Conservation (phyloP, 306 rosid species). For the Cucurbita ficifolia region DNA sequence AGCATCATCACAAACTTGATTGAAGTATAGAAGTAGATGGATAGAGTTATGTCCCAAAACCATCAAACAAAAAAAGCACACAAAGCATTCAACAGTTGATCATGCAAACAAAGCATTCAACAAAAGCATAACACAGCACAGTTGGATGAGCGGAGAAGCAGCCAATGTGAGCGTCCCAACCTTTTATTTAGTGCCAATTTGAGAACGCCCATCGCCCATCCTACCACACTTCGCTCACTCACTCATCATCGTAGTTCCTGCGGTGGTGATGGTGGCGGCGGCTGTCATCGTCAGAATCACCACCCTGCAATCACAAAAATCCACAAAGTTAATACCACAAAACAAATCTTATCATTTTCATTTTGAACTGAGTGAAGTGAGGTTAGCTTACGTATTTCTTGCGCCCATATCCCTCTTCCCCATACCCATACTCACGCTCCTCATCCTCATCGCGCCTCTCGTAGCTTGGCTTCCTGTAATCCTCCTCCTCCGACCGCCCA, state of each 20-base stretch:
- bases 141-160: background rate
- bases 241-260: constrained; percentile 61
- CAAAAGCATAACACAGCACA: background rate
- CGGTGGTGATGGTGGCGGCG: constrained; percentile 29
- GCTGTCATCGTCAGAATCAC: constrained; percentile 30
- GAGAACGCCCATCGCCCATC: background rate
- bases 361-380: background rate
- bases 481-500: constrained; percentile 30
- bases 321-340: background rate
- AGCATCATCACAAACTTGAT: background rate
- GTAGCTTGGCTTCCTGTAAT: constrained; percentile 22
- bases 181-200: constrained; percentile 3
- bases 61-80: background rate
- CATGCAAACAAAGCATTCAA: background rate
- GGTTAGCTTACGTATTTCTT: constrained; percentile 58
- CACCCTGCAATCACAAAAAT: constrained; percentile 26
- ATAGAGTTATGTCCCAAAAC: background rate
- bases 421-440: constrained; percentile 22
- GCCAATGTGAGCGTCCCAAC: background rate
- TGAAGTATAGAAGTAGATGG: background rate
- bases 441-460: constrained; percentile 32
- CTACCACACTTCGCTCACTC: constrained; percentile 5
- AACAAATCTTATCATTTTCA: background rate
- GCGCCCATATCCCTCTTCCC: constrained; percentile 49
- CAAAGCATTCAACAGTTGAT: background rate